These are phyloP conservation scores for Fallopia convolvulus DNA, from an alignment of 148 eudicot species.

Conservation along the genomic window DNA sequence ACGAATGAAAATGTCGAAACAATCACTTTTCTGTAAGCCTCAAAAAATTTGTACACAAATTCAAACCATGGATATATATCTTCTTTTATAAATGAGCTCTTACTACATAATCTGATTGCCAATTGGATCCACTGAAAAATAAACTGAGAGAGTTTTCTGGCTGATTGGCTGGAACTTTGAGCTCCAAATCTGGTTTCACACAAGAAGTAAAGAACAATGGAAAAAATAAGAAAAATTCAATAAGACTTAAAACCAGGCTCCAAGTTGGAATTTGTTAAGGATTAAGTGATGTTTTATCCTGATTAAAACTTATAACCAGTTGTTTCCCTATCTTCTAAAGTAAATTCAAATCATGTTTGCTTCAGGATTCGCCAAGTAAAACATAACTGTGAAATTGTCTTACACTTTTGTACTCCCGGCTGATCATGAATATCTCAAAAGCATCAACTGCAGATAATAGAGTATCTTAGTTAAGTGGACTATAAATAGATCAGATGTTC, in stretches of 20 bases:
- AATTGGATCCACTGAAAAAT: conserved; percentile 66
- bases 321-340: neutral
- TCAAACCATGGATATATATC: neutral
- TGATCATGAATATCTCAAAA: conserved; percentile 51
- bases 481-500: neutral
- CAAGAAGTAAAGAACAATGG: neutral
- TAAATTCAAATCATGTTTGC: neutral
- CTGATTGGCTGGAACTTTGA: conserved; percentile 51
- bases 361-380: neutral
- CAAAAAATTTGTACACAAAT: neutral
- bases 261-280: too few species aligned
- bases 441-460: conserved; percentile 59
- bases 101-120: conserved; percentile 77
- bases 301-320: too few species aligned
- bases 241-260: too few species aligned
- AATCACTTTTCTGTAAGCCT: neutral
- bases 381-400: conserved; percentile 8
- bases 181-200: conserved; percentile 55
- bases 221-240: too few species aligned
- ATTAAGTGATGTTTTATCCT: too few species aligned
- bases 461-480: conserved; percentile 6
- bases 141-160: conserved; percentile 34
- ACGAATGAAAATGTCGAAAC: neutral
- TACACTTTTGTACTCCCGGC: conserved; percentile 70
- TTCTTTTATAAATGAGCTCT: neutral